Base-by-base conservation (phyloP, 768 basidiomycete species). In the Antrodiella citrinella region DNA sequence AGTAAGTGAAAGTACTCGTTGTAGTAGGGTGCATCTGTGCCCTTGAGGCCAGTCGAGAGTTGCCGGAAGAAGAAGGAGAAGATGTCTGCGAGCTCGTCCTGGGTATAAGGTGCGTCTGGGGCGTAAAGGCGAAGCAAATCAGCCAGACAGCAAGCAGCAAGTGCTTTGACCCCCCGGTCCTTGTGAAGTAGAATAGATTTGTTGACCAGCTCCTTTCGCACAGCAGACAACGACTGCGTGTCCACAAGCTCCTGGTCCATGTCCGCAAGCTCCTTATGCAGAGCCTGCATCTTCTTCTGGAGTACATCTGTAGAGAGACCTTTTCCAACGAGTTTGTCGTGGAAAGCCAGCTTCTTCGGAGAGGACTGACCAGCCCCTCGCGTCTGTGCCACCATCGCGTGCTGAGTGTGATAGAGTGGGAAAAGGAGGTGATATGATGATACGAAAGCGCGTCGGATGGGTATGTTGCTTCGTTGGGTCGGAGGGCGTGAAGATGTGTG, bases 31-130 rank as follows among this genome's bases (percentile, higher is more conserved):
- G 84, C 76, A 50, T 94, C 89, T 0, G 82, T 70, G 35, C 83
- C 80, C 55, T 84, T 85, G 60, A 92, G 80, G 1, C 84, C 84
- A 1, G 73, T 74, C 2, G 75, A 70, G 50, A 99, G 82, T 65
- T 96, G 95, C 26, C 81, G 74, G 63, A 92, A 83, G 77, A 98
- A 91, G 75, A 99, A 98, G 59, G 92, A 82, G 68, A 99, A 99
- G 63, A 98, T 94, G 66, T 96, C 92, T 72, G 89, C 77, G 26
- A 98, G 80, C 65, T 97, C 90, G 44, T 76, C 68, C 45, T 85
- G 82, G 12, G 85, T 94, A 64, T 95, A 98, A 11, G 96, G 96
- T 20, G 96, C 94, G 65, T 98, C 92, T 1, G 96, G 96, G 1
- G 96, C 96, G 65, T 91, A 97, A 35, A 98, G 77, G 40, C 92